These are phyloP conservation scores for Cryphonectria radicalis DNA, from an alignment of 2,329 filamentous ascomycete species.

Conservation along the genomic window DNA sequence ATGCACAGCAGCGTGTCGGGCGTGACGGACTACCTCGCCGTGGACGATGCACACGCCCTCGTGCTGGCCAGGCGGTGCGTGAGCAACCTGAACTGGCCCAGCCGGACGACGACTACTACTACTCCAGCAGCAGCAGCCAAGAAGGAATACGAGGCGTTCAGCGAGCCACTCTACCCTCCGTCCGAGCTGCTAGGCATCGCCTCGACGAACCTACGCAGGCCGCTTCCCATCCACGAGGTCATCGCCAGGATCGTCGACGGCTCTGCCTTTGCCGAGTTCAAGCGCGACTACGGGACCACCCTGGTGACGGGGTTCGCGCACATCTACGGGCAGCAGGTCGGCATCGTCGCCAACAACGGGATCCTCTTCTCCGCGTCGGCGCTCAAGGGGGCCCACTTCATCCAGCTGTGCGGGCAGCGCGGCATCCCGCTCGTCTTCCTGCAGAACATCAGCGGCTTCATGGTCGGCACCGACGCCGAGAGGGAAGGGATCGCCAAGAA, in stretches of 20 bases:
- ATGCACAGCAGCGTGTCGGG: slow-evolving; percentile 91
- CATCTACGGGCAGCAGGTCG: slow-evolving; percentile 89
- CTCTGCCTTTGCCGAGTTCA: slow-evolving; percentile 87
- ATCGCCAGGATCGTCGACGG: slow-evolving; percentile 24
- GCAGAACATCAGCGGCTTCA: slow-evolving; percentile 97
- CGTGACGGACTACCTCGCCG: slow-evolving; percentile 92
- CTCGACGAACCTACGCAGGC: slow-evolving; percentile 84
- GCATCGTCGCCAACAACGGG: slow-evolving; percentile 94
- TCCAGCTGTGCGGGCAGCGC: slow-evolving; percentile 90
- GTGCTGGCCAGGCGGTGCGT: slow-evolving; percentile 83
- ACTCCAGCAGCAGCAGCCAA: slow-evolving; percentile 46
- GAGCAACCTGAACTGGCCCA: slow-evolving; percentile 87
- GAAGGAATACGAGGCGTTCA: slow-evolving; percentile 38
- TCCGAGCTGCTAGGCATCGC: slow-evolving; percentile 86
- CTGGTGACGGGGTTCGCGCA: slow-evolving; percentile 89
- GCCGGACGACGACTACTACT: slow-evolving; percentile 42
- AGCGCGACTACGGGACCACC: slow-evolving; percentile 85
- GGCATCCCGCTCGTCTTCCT: slow-evolving; percentile 90
- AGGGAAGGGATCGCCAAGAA: slow-evolving; percentile 97
- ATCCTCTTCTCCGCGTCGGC: slow-evolving; percentile 90
- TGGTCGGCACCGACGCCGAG: slow-evolving; percentile 93
- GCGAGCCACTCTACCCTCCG: slow-evolving; percentile 77
- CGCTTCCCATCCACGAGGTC: slow-evolving; percentile 65
- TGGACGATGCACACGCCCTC: slow-evolving; percentile 90
- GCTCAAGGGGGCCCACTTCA: slow-evolving; percentile 95